These are phyloP conservation scores for Penicillium maclennaniae DNA, from an alignment of 495 filamentous ascomycete species.

Conservation along the genomic window DNA sequence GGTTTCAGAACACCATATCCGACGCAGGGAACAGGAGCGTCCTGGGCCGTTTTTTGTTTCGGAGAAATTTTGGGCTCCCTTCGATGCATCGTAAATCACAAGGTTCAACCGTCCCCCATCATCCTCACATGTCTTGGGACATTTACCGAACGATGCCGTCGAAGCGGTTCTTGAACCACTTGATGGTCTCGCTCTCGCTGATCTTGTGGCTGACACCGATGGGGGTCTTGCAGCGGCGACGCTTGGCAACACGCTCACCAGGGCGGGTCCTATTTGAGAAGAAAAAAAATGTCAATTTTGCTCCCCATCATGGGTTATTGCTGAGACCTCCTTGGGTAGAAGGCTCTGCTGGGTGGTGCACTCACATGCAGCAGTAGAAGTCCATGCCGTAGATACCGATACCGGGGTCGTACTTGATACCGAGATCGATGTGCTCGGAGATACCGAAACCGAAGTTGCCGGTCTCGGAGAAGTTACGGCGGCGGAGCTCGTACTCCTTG, in stretches of 20 bases:
- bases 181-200: conserved; percentile 87
- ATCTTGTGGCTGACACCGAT: conserved; percentile 90
- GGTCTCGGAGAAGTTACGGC: conserved; percentile 99
- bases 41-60: conserved; percentile 28
- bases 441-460: conserved; percentile 99
- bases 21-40: conserved; percentile 30
- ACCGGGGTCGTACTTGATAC: conserved; percentile 99
- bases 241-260: conserved; percentile 94
- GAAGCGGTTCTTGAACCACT: conserved; percentile 99
- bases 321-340: not conserved
- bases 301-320: not conserved
- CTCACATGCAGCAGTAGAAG: conserved; percentile 99
- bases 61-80: conserved; percentile 32
- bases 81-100: conserved; percentile 43
- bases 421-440: conserved; percentile 99
- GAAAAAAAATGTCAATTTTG: conserved; percentile 21
- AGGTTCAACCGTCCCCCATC: conserved; percentile 22
- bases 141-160: conserved; percentile 93
- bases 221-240: conserved; percentile 79
- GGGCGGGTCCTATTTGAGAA: conserved; percentile 77
- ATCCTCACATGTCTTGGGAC: conserved; percentile 19
- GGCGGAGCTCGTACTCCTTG: conserved; percentile 99
- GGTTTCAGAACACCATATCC: conserved; percentile 28
- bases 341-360: not conserved
- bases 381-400: conserved; percentile 99